Evolutionary conservation across 1,284 basidiomycete genomes (phyloP).

Genomic region (Cerrena zonata): DNA sequence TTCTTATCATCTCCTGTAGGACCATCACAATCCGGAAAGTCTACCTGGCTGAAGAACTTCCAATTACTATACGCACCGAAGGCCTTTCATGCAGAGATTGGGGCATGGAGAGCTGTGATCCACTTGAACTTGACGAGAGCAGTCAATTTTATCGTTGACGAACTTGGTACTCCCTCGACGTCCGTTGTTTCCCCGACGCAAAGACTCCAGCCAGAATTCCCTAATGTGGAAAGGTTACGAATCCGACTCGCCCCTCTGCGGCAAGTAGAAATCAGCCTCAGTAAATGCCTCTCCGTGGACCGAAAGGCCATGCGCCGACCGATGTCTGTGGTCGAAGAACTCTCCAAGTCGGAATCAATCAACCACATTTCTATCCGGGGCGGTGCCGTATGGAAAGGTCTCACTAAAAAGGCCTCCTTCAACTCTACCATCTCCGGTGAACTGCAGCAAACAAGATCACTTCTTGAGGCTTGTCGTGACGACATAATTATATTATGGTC

Average conservation of each 20-base stretch:
- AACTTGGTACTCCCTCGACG: slow-evolving; percentile 24
- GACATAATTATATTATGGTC: slow-evolving; percentile 53
- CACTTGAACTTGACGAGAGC: slow-evolving; percentile 59
- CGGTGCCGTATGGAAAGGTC: slow-evolving; percentile 44
- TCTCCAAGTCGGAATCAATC: neutral
- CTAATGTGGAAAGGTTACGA: slow-evolving; percentile 39
- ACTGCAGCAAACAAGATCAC: slow-evolving; percentile 39
- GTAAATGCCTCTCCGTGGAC: slow-evolving; percentile 13
- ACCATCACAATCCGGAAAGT: slow-evolving; percentile 63
- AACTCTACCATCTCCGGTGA: slow-evolving; percentile 20
- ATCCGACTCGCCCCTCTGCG: slow-evolving; percentile 50
- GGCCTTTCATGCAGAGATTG: slow-evolving; percentile 50
- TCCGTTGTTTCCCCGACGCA: neutral
- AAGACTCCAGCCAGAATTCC: slow-evolving; percentile 9
- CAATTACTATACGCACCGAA: slow-evolving; percentile 56
- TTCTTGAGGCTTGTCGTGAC: slow-evolving; percentile 48
- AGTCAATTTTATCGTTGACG: slow-evolving; percentile 50
- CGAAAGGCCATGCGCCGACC: slow-evolving; percentile 2
- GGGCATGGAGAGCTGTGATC: slow-evolving; percentile 56
- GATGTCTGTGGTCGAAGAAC: neutral
- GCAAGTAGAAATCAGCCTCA: slow-evolving; percentile 50
- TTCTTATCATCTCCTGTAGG: slow-evolving; percentile 35
- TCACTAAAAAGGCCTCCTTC: slow-evolving; percentile 12
- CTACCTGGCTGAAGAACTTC: slow-evolving; percentile 61
- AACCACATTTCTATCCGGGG: slow-evolving; percentile 43